Evolutionary conservation across 192 early-diverging fungal species (phyloP).

Genomic region (Podila horticola): DNA sequence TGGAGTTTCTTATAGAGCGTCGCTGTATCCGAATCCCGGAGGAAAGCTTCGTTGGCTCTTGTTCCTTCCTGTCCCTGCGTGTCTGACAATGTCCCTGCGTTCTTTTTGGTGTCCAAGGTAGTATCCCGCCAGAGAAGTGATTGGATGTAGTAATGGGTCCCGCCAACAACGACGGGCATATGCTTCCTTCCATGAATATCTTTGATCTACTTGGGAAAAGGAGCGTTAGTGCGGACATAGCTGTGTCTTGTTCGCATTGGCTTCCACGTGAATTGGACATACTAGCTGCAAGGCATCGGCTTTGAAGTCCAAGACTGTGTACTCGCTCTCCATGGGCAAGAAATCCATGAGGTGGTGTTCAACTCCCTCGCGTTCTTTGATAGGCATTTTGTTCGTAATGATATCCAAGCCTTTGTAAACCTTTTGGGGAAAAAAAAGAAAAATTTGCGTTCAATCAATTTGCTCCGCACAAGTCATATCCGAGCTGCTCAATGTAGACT

Average conservation of each 20-base stretch:
- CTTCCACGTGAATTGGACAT: neutral
- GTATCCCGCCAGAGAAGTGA: slow-evolving; percentile 84
- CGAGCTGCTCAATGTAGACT: neutral
- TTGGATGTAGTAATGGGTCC: slow-evolving; percentile 98
- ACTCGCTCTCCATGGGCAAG: slow-evolving; percentile 77
- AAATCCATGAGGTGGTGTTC: slow-evolving; percentile 91
- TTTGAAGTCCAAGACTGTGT: slow-evolving; percentile 88
- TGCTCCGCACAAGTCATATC: too few relatives aligned
- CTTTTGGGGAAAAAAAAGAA: slow-evolving; percentile 31
- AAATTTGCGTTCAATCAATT: neutral
- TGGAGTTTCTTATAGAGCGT: slow-evolving; percentile 75
- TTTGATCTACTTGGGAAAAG: slow-evolving; percentile 67
- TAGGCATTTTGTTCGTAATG: slow-evolving; percentile 93
- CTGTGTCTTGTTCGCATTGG: neutral
- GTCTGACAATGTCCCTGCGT: slow-evolving; percentile 17
- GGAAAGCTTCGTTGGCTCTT: slow-evolving; percentile 29
- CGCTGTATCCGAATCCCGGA: slow-evolving; percentile 50
- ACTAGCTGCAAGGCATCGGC: slow-evolving; percentile 78
- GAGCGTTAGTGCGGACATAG: neutral
- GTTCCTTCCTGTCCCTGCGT: slow-evolving; percentile 13
- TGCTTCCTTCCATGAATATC: slow-evolving; percentile 76
- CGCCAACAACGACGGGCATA: slow-evolving; percentile 92
- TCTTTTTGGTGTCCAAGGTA: slow-evolving; percentile 56
- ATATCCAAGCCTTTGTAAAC: slow-evolving; percentile 93
- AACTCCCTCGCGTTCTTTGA: slow-evolving; percentile 71